Conservation (phyloP, 306 rosid genomes). For the Acacia melanoxylon region DNA sequence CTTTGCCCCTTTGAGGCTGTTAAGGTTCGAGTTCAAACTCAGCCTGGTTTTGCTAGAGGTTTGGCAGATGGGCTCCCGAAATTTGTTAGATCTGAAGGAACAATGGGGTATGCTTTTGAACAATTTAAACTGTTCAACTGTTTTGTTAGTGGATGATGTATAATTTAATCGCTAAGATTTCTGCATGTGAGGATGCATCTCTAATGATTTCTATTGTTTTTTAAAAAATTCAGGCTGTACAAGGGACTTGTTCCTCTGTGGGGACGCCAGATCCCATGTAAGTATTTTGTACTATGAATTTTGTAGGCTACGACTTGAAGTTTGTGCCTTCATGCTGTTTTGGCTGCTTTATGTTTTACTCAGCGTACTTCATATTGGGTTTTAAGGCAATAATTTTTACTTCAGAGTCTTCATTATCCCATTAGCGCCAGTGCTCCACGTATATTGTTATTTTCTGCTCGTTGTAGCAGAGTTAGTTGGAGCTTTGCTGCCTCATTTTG, state of each 20-base stretch:
- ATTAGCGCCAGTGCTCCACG: background rate
- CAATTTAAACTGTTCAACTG: background rate
- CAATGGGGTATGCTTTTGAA: conserved; percentile 61
- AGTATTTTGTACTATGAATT: conserved; percentile 33
- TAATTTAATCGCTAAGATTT: background rate
- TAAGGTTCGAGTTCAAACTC: conserved; percentile 92
- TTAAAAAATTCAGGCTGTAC: conserved; percentile 57
- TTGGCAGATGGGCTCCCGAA: conserved; percentile 85
- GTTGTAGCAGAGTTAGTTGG: background rate
- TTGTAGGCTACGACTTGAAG: background rate
- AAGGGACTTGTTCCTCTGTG: conserved; percentile 93
- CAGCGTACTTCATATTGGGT: background rate
- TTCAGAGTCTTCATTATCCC: background rate
- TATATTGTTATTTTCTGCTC: background rate
- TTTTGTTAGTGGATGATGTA: background rate
- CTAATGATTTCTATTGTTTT: conserved; percentile 21
- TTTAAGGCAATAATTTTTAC: background rate
- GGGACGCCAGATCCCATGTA: conserved; percentile 99
- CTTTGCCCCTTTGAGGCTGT: conserved; percentile 96
- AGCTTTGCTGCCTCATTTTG: background rate
- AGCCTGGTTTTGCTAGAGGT: conserved; percentile 91
- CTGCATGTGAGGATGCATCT: background rate
- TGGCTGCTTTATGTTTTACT: background rate
- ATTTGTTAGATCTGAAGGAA: conserved; percentile 77
- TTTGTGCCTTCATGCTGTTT: background rate